phyloP scores from a whole-genome alignment of 1,139 yeast species.

The Zygosaccharomyces pseudobailii region DNA sequence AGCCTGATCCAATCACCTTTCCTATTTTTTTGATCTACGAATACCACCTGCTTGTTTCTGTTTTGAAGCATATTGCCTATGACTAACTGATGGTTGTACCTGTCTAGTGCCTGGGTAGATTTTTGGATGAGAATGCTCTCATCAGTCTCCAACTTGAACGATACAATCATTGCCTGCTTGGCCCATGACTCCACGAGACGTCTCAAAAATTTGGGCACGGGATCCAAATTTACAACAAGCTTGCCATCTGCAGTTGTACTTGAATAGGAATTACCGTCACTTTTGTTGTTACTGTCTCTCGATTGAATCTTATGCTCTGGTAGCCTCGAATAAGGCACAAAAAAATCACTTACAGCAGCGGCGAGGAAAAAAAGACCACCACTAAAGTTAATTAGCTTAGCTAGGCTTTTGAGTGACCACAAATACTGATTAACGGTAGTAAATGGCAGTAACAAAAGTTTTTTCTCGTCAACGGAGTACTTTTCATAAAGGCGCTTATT shows the following conservation, averaged over 20 bases:
- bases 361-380: constrained; percentile 82
- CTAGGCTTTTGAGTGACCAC: constrained; percentile 69
- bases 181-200: constrained; percentile 93
- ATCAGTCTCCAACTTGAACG: constrained; percentile 94
- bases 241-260: constrained; percentile 47
- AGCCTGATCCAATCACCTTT: constrained; percentile 50
- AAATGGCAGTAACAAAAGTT: constrained; percentile 69
- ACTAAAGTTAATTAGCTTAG: constrained; percentile 52
- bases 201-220: constrained; percentile 89
- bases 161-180: constrained; percentile 88
- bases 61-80: constrained; percentile 91
- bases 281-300: constrained; percentile 41
- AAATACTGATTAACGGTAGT: constrained; percentile 94
- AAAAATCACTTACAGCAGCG: constrained; percentile 96
- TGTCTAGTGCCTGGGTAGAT: constrained; percentile 68
- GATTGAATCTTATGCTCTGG: constrained; percentile 96
- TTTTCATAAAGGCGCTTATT: constrained; percentile 65
- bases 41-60: constrained; percentile 80
- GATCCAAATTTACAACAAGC: constrained; percentile 79
- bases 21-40: constrained; percentile 53
- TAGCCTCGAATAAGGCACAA: constrained; percentile 75
- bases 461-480: constrained; percentile 37
- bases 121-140: constrained; percentile 61
- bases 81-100: constrained; percentile 90
- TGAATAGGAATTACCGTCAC: constrained; percentile 13